phyloP scores from a whole-genome alignment of 768 basidiomycete genomes.

The Lentinula sp. region DNA sequence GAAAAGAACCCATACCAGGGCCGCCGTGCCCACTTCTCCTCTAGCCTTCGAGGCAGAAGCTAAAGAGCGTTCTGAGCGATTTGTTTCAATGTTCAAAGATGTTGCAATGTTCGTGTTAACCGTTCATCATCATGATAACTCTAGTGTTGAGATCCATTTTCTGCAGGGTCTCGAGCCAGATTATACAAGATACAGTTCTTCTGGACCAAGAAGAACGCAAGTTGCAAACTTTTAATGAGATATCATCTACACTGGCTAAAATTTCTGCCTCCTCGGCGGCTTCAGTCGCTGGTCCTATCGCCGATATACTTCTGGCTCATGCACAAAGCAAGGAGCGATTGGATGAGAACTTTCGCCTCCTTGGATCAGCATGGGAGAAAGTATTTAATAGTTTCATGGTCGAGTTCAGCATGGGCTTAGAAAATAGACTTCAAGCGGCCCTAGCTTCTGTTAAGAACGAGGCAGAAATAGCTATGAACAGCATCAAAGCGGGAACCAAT shows the following conservation, averaged over 20 bases:
- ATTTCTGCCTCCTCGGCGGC: conserved; percentile 35
- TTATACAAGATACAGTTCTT: conserved; percentile 34
- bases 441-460: conserved; percentile 26
- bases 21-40: background rate
- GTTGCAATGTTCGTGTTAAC: conserved; percentile 4
- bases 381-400: conserved; percentile 34
- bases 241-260: conserved; percentile 41
- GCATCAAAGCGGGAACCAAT: conserved; percentile 5
- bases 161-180: conserved; percentile 37
- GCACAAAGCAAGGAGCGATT: conserved; percentile 34
- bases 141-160: background rate
- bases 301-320: conserved; percentile 36
- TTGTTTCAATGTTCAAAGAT: conserved; percentile 13
- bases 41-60: background rate
- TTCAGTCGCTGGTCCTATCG: conserved; percentile 38
- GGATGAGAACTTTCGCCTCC: conserved; percentile 29
- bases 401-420: conserved; percentile 34
- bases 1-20: background rate
- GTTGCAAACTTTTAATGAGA: conserved; percentile 40
- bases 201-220: conserved; percentile 41
- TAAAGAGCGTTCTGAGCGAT: conserved; percentile 3
- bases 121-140: background rate
- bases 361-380: conserved; percentile 41
- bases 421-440: conserved; percentile 23
- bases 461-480: conserved; percentile 13